Evolutionary conservation across 1,139 yeast genomes (phyloP).

Genomic region (Blastobotrys indianensis): DNA sequence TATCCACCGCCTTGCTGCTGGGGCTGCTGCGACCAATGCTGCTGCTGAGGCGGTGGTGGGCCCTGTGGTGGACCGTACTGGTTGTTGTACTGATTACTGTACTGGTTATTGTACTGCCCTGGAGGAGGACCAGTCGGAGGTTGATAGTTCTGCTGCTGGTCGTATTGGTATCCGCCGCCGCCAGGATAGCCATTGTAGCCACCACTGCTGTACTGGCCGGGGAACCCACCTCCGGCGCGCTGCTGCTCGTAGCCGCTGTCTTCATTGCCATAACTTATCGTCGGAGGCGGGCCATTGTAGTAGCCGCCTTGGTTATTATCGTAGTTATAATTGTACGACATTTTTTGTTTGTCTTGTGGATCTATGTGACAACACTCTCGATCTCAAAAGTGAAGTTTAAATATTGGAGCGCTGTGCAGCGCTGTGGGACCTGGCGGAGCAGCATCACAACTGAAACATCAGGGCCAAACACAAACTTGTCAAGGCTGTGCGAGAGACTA

Average conservation of each 20-base stretch:
- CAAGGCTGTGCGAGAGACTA: too few species aligned
- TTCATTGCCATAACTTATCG: constrained; percentile 5
- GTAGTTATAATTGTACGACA: constrained; percentile 2
- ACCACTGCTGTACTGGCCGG: constrained; percentile 20
- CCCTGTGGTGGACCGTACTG: constrained; percentile 27
- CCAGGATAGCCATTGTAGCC: constrained; percentile 19
- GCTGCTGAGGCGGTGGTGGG: constrained; percentile 28
- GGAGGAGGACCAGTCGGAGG: constrained; percentile 24
- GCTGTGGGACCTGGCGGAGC: too few species aligned
- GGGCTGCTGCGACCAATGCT: constrained; percentile 6
- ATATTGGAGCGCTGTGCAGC: too few species aligned
- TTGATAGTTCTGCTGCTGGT: constrained; percentile 8
- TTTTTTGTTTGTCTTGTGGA: not conserved
- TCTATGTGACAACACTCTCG: too few species aligned
- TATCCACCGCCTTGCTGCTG: constrained; percentile 19
- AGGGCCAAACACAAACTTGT: too few species aligned
- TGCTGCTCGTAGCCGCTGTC: not conserved
- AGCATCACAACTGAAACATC: too few species aligned
- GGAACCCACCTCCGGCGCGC: constrained; percentile 21
- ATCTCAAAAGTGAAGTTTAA: too few species aligned
- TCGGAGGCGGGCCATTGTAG: constrained; percentile 9
- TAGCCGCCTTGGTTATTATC: constrained; percentile 6
- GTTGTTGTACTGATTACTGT: constrained; percentile 20
- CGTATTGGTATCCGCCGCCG: constrained; percentile 9
- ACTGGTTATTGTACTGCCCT: constrained; percentile 22